These are phyloP conservation scores for Arthrobotrys entomopaga DNA, from an alignment of 2,329 filamentous ascomycete genomes.

Conservation along the genomic window DNA sequence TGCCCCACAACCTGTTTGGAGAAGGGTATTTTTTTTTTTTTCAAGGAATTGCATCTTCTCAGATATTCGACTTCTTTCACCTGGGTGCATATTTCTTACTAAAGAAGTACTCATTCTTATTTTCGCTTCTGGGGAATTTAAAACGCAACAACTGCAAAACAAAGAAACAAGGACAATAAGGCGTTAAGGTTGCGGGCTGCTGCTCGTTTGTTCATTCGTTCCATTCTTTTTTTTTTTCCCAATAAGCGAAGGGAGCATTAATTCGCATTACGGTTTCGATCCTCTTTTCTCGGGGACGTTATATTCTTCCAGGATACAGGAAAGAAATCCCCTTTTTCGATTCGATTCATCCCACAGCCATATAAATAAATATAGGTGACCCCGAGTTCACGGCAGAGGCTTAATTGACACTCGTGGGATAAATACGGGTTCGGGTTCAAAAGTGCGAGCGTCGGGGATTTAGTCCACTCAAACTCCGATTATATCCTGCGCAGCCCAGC, in stretches of 20 bases:
- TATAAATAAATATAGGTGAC: slow-evolving; percentile 48
- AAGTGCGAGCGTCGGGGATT: slow-evolving; percentile 49
- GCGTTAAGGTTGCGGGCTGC: background rate
- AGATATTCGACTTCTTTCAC: slow-evolving; percentile 3
- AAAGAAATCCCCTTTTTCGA: slow-evolving; percentile 47
- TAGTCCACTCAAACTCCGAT: slow-evolving; percentile 52
- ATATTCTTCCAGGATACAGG: slow-evolving; percentile 38
- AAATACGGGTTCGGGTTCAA: slow-evolving; percentile 46
- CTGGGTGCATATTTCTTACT: background rate
- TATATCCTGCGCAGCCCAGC: slow-evolving; percentile 47
- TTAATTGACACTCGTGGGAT: slow-evolving; percentile 18
- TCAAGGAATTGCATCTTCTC: background rate
- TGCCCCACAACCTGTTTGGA: background rate
- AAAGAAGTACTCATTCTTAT: slow-evolving; percentile 17
- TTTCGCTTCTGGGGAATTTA: slow-evolving; percentile 15
- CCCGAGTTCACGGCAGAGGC: slow-evolving; percentile 14
- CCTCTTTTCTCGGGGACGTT: slow-evolving; percentile 8
- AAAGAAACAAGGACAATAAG: slow-evolving; percentile 3
- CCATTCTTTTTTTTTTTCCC: slow-evolving; percentile 7
- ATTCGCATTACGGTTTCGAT: slow-evolving; percentile 24
- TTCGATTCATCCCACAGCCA: slow-evolving; percentile 18
- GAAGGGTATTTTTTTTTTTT: background rate
- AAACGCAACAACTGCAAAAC: slow-evolving; percentile 1
- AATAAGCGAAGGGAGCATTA: slow-evolving; percentile 38
- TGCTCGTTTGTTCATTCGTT: background rate